These are phyloP conservation scores for baker's yeast (Saccharomyces cerevisiae) DNA, from an alignment of 805 yeast species.

Conservation along the genomic window DNA sequence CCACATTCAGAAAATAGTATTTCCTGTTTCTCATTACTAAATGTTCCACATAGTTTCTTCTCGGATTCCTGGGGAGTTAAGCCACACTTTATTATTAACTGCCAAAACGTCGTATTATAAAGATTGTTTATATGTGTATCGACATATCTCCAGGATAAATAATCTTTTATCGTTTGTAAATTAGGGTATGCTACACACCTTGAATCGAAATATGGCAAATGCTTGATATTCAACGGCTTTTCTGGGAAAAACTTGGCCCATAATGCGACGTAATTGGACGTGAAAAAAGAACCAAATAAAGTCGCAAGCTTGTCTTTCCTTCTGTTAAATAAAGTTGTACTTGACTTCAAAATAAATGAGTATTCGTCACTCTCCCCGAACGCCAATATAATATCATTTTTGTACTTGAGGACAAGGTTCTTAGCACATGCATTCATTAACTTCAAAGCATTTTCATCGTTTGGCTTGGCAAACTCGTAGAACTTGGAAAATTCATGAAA, in stretches of 20 bases:
- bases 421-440: slow-evolving; percentile 79
- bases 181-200: slow-evolving; percentile 83
- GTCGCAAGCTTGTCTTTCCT: slow-evolving; percentile 72
- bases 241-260: slow-evolving; percentile 60
- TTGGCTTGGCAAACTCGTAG: slow-evolving; percentile 80
- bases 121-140: slow-evolving; percentile 94
- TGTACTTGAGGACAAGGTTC: slow-evolving; percentile 51
- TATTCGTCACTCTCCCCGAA: slow-evolving; percentile 96
- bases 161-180: slow-evolving; percentile 54
- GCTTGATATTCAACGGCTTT: slow-evolving; percentile 37
- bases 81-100: slow-evolving; percentile 60
- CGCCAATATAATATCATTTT: slow-evolving; percentile 66
- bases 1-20: slow-evolving; percentile 69
- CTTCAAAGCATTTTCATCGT: slow-evolving; percentile 65
- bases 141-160: slow-evolving; percentile 89
- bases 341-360: slow-evolving; percentile 62
- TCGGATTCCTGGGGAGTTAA: slow-evolving; percentile 78
- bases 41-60: slow-evolving; percentile 61
- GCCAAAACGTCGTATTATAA: slow-evolving; percentile 92
- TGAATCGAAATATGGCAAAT: slow-evolving; percentile 84
- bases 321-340: slow-evolving; percentile 68
- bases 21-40: slow-evolving; percentile 82
- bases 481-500: slow-evolving; percentile 75
- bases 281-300: slow-evolving; percentile 73
- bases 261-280: slow-evolving; percentile 60